phyloP scores from a whole-genome alignment of 2,329 filamentous ascomycete species.

The Akanthomyces lecanii region DNA sequence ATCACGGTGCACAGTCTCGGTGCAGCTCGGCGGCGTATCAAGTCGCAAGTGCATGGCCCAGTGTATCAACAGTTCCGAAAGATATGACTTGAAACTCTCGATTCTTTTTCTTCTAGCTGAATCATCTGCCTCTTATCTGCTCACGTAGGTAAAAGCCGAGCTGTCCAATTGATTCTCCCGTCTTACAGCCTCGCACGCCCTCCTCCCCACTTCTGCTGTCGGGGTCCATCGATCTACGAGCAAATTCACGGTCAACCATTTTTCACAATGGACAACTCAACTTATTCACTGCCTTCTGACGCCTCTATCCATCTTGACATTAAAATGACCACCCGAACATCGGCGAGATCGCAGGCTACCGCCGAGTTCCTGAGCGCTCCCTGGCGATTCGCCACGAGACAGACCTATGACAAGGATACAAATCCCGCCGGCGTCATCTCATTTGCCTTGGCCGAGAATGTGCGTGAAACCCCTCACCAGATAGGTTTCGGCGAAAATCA shows the following conservation, averaged over 20 bases:
- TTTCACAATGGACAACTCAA: background rate
- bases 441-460: constrained; percentile 47
- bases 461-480: background rate
- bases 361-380: constrained; percentile 25
- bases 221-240: constrained; percentile 9
- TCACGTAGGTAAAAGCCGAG: background rate
- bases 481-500: background rate
- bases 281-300: background rate
- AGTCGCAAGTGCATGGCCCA: background rate
- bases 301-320: background rate
- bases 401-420: constrained; percentile 34
- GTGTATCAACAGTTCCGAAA: background rate
- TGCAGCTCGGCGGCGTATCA: background rate
- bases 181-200: background rate
- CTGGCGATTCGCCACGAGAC: constrained; percentile 31
- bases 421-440: constrained; percentile 43
- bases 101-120: background rate
- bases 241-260: constrained; percentile 3
- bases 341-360: constrained; percentile 25
- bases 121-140: background rate
- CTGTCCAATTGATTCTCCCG: background rate
- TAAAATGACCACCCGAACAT: constrained; percentile 19
- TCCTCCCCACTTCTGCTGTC: constrained; percentile 15
- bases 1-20: constrained; percentile 14
- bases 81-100: background rate